Evolutionary conservation across 331 rosid genomes (phyloP), one percentile per base, ranked within the genome.

Genomic region (Pyracantha coccinea): DNA sequence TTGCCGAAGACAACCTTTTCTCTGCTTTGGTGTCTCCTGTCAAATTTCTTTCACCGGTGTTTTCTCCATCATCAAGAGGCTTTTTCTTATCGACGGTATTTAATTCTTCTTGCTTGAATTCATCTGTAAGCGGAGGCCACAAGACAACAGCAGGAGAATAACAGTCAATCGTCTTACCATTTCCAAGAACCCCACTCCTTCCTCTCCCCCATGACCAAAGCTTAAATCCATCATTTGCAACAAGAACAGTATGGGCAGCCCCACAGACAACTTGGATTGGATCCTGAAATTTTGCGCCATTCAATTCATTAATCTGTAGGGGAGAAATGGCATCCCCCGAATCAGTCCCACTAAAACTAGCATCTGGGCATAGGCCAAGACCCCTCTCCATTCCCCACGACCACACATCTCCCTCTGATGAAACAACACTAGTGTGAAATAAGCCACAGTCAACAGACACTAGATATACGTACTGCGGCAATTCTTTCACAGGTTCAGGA

Each of bases 361-460:
- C 97, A 65, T 85, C 91, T 24, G 96, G 97, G 85, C 96, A 93
- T 54, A 93, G 85, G 69, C 98, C 98, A 47, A 93, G 96, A 66
- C 98, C 98, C 85, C 83, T 91, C 87, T 83, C 95, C 98, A 93
- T 93, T 80, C 98, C 98, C 98, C 98, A 93, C 6, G 93, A 91
- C 97, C 98, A 91, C 75, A 91, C 92, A 72, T 86, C 90, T 58
- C 98, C 98, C 0, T 75, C 85, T 1, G 93, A 85, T 64, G 98
- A 93, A 81, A 87, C 93, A 59, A 88, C 90, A 71, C 97, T 85
- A 0, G 95, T 91, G 80, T 93, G 98, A 80, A 93, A 93, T 73
- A 93, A 79, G 75, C 98, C 97, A 78, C 97, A 93, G 82, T 82
- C 95, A 27, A 89, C 73, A 41, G 87, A 85, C 62, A 82, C 47